These are phyloP conservation scores for Colletotrichum lupini DNA, from an alignment of 2,329 filamentous ascomycete genomes.

Conservation along the genomic window DNA sequence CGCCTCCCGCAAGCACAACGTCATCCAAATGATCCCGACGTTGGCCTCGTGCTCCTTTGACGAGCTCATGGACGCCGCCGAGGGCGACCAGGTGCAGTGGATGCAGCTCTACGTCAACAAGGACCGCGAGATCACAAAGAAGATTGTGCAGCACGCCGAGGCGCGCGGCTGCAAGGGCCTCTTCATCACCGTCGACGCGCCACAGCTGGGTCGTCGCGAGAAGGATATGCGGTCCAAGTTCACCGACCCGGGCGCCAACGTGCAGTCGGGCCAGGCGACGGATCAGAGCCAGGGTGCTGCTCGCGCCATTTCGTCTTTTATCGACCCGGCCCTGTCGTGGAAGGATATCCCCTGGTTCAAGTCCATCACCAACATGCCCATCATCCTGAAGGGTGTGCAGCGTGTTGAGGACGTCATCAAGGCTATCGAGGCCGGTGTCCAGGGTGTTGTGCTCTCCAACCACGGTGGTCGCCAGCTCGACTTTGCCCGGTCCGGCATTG, in stretches of 20 bases:
- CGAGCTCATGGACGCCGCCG: constrained; percentile 89
- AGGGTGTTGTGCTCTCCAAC: constrained; percentile 94
- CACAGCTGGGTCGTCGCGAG: constrained; percentile 92
- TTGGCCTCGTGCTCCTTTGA: constrained; percentile 97
- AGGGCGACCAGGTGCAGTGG: constrained; percentile 90
- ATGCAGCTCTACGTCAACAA: constrained; percentile 98
- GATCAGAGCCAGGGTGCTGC: constrained; percentile 94
- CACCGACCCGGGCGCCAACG: constrained; percentile 82
- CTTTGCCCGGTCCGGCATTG: constrained; percentile 87
- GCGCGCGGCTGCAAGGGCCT: constrained; percentile 90
- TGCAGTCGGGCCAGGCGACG: constrained; percentile 80
- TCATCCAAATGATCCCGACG: constrained; percentile 98
- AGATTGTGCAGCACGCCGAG: constrained; percentile 93
- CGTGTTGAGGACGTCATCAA: constrained; percentile 93
- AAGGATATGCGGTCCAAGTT: constrained; percentile 99
- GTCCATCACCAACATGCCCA: constrained; percentile 91
- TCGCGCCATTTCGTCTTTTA: constrained; percentile 94
- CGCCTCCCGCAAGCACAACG: constrained; percentile 85
- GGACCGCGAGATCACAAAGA: constrained; percentile 88
- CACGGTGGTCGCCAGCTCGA: constrained; percentile 96
- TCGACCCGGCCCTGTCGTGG: constrained; percentile 94
- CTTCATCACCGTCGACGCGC: constrained; percentile 98
- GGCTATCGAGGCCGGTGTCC: constrained; percentile 83
- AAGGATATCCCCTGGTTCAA: constrained; percentile 94
- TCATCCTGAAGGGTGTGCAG: constrained; percentile 96